Base-by-base conservation (phyloP, 2,329 filamentous ascomycete genomes). In the Colletotrichum orbiculare region DNA sequence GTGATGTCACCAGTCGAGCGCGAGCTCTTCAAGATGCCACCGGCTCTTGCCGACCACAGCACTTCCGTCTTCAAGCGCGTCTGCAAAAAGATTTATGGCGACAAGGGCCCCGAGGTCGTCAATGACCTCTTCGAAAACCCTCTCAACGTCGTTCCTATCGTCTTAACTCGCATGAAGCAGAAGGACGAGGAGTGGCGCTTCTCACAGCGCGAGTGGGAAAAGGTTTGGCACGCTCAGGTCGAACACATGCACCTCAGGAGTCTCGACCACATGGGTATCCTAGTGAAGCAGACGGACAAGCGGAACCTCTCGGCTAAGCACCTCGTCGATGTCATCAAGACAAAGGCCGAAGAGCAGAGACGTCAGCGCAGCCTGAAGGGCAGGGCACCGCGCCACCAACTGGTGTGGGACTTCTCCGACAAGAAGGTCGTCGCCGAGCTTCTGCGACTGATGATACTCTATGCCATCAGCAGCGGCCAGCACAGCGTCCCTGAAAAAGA, bases 121-220 rank as follows among this genome's bases (percentile, higher is more conserved):
- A 89, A 91, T 54, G 91, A 97, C 73, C 89, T 99, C 80, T 96
- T 97, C 75, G 84, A 85, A 46, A 87, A 92, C 59, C 96, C 96
- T 0, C 94, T 92, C 73, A 89, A 90, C 43, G 94, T 98, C 3
- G 89, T 99, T 2, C 96, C 96, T 0, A 89, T 98, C 42, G 87
- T 99, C 35, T 83, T 99, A 66, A 91, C 92, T 55, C 88, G 96
- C 11, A 85, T 99, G 71, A 98, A 98, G 80, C 93, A 96, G 73
- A 97, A 98, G 76, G 90, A 96, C 48, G 96, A 99, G 77, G 94
- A 98, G 73, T 99, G 96, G 96, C 93, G 97, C 69, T 94, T 96
- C 70, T 95, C 93, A 6, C 94, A 92, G 76, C 93, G 96, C 38
- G 96, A 99, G 75, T 99, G 96, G 96, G 94, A 98, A 77, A 97